Evolutionary conservation across 2,329 filamentous ascomycete species (phyloP).

Genomic region (Akanthomyces muscarius): DNA sequence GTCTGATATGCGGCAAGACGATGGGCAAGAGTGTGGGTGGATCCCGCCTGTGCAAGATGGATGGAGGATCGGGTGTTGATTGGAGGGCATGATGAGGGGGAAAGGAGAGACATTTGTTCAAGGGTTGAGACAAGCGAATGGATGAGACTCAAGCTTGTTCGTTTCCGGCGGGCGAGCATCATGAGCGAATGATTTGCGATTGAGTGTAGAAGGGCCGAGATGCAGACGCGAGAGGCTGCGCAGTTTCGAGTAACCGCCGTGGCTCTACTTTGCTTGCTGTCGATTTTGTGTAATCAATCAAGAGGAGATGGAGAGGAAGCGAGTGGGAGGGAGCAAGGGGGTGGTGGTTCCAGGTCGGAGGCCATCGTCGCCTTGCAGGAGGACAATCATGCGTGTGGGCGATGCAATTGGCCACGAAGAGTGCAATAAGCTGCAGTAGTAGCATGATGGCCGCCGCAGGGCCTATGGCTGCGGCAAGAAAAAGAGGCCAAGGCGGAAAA

Average conservation of each 20-base stretch:
- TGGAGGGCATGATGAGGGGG: neutral
- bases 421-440: neutral
- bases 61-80: neutral
- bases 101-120: neutral
- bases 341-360: neutral
- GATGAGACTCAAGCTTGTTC: neutral
- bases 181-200: neutral
- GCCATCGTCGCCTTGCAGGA: neutral
- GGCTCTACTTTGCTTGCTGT: neutral
- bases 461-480: neutral
- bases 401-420: neutral
- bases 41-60: neutral
- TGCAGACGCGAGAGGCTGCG: neutral
- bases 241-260: slow-evolving; percentile 5
- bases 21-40: neutral
- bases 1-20: slow-evolving; percentile 5
- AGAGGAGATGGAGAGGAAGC: neutral
- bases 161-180: neutral
- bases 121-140: neutral
- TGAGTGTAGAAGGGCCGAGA: neutral
- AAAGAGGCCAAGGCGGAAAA: neutral
- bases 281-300: neutral
- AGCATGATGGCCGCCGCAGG: neutral
- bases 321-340: neutral
- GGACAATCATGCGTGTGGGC: neutral